phyloP scores from a whole-genome alignment of 1,284 basidiomycete genomes.

The Pseudozyma tsukubaensis region DNA sequence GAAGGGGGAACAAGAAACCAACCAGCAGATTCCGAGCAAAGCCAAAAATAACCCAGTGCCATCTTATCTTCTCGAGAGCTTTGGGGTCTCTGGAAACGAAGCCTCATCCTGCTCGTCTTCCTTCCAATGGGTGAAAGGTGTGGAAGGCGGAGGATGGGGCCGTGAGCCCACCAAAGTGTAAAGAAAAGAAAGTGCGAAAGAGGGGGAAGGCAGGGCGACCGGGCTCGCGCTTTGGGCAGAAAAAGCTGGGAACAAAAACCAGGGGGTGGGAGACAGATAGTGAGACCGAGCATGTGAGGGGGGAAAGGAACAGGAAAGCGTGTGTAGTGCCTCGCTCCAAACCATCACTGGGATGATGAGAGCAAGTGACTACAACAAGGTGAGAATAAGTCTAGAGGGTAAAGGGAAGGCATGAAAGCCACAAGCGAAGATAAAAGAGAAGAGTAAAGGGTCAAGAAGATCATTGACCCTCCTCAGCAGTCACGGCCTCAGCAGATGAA shows the following conservation, averaged over 20 bases:
- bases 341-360: no score
- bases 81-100: constrained; percentile 43
- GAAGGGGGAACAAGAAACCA: constrained; percentile 15
- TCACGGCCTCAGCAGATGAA: constrained; percentile 56
- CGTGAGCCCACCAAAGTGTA: constrained; percentile 39
- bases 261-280: background rate
- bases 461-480: constrained; percentile 50
- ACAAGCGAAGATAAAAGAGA: background rate
- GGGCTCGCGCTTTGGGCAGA: constrained; percentile 50
- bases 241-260: constrained; percentile 26
- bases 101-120: constrained; percentile 12
- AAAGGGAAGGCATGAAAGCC: background rate
- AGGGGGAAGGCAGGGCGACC: background rate
- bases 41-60: constrained; percentile 8
- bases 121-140: background rate
- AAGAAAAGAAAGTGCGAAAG: background rate
- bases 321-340: no score
- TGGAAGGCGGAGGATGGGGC: constrained; percentile 10
- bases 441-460: background rate
- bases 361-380: no score
- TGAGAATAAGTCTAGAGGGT: no score
- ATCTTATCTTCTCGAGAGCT: background rate
- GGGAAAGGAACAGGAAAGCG: no score
- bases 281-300: background rate
- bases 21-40: constrained; percentile 47